Conservation (phyloP, 192 early-diverging fungal genomes). For the Backusella liffmaniae region DNA sequence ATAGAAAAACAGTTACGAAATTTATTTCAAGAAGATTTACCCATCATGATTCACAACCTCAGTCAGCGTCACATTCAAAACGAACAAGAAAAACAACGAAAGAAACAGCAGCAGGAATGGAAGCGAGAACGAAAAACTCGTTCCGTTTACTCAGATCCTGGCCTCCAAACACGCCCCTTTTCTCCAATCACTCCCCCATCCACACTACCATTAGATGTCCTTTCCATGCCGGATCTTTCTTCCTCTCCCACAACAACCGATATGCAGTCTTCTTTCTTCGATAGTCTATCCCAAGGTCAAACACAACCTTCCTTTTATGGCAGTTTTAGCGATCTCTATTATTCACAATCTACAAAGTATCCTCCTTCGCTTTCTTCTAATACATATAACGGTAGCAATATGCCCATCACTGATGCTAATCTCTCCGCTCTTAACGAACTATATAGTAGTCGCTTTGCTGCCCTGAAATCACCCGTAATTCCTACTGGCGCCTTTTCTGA, state of each 20-base stretch:
- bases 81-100: slow-evolving; percentile 43
- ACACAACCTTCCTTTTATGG: not conserved
- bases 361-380: not conserved
- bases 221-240: slow-evolving; percentile 4
- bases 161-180: not conserved
- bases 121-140: not conserved
- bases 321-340: slow-evolving; percentile 14
- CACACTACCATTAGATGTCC: not conserved
- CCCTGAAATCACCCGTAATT: not conserved
- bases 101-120: not conserved
- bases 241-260: not conserved
- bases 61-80: slow-evolving; percentile 67
- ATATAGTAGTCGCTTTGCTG: slow-evolving; percentile 16
- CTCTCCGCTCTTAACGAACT: slow-evolving; percentile 19
- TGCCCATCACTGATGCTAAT: slow-evolving; percentile 26
- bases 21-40: slow-evolving; percentile 94
- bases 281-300: not conserved
- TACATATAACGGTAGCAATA: not conserved
- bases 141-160: slow-evolving; percentile 2
- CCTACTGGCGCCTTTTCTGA: slow-evolving; percentile 4
- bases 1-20: slow-evolving; percentile 89
- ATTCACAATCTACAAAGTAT: not conserved
- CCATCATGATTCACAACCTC: slow-evolving; percentile 89
- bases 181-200: not conserved
- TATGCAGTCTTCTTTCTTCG: slow-evolving; percentile 8